Percentiles rank a stretch among this genome's conserved stretches.
Evolutionary conservation across 2,329 filamentous ascomycete species (phyloP).

Genomic region (Penicillium sp.): DNA sequence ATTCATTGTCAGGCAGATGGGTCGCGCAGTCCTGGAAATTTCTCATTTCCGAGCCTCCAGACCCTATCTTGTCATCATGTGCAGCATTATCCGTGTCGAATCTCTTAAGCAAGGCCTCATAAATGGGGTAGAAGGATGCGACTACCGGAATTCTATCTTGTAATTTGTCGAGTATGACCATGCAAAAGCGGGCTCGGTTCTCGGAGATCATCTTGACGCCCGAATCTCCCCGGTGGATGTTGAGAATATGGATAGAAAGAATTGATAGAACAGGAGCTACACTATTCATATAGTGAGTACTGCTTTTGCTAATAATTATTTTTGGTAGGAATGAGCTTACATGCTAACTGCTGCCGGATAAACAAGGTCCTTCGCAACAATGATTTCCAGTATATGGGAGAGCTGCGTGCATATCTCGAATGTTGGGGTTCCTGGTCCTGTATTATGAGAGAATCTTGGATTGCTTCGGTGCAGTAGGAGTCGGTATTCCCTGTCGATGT

Average conservation of each 20-base stretch:
- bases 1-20: neutral
- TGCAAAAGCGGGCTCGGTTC: constrained; percentile 28
- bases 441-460: constrained; percentile 15
- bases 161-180: constrained; percentile 27
- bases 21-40: neutral
- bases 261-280: constrained; percentile 16
- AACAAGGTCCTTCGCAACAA: constrained; percentile 22
- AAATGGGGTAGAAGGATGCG: constrained; percentile 19
- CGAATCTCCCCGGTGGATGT: constrained; percentile 18
- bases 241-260: constrained; percentile 19
- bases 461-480: constrained; percentile 6
- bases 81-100: neutral
- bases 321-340: constrained; percentile 1
- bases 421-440: constrained; percentile 13
- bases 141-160: constrained; percentile 24
- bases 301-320: neutral
- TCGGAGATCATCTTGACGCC: constrained; percentile 26
- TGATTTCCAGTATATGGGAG: constrained; percentile 24
- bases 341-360: constrained; percentile 14
- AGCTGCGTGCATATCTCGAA: constrained; percentile 23
- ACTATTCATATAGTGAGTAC: constrained; percentile 3
- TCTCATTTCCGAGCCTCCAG: neutral
- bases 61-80: neutral
- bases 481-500: constrained; percentile 14
- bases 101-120: constrained; percentile 12